Percentiles rank a stretch among this genome's conserved stretches.
phyloP scores from a whole-genome alignment of 176 grass and related monocot species.

The Stipa capillata region DNA sequence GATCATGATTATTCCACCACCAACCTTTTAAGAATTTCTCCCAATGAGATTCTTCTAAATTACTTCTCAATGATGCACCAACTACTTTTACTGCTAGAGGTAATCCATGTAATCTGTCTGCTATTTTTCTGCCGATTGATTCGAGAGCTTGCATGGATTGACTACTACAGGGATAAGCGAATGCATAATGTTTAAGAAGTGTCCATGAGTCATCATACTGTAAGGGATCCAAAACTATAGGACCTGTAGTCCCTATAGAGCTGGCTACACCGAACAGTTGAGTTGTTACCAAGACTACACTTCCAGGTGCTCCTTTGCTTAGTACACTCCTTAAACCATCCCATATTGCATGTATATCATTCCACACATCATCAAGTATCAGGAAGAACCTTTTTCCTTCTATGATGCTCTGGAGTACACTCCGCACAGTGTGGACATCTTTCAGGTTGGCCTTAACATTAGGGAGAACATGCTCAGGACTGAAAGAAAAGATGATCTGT shows the following conservation, averaged over 20 bases:
- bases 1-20: slow-evolving; percentile 34
- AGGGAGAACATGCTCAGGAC: not conserved
- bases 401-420: too few relatives aligned
- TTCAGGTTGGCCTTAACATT: too few relatives aligned
- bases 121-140: not conserved
- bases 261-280: slow-evolving; percentile 15
- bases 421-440: too few relatives aligned
- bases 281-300: slow-evolving; percentile 34
- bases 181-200: slow-evolving; percentile 15
- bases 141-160: not conserved
- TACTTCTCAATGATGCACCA: slow-evolving; percentile 10
- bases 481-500: not conserved
- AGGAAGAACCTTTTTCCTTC: not conserved
- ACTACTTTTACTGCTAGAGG: slow-evolving; percentile 12
- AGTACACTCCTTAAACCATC: not conserved
- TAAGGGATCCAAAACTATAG: slow-evolving; percentile 11
- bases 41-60: slow-evolving; percentile 13
- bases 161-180: not conserved
- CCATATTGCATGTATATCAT: not conserved
- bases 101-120: slow-evolving; percentile 8
- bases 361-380: slow-evolving; percentile 23
- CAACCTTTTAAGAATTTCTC: slow-evolving; percentile 18
- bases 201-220: not conserved
- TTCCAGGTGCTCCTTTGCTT: not conserved
- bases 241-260: slow-evolving; percentile 10